Percentiles rank a stretch among this genome's conserved stretches.
These are phyloP conservation scores for Herpetomonas muscarum DNA, from an alignment of 208 protist species.

Conservation along the genomic window DNA sequence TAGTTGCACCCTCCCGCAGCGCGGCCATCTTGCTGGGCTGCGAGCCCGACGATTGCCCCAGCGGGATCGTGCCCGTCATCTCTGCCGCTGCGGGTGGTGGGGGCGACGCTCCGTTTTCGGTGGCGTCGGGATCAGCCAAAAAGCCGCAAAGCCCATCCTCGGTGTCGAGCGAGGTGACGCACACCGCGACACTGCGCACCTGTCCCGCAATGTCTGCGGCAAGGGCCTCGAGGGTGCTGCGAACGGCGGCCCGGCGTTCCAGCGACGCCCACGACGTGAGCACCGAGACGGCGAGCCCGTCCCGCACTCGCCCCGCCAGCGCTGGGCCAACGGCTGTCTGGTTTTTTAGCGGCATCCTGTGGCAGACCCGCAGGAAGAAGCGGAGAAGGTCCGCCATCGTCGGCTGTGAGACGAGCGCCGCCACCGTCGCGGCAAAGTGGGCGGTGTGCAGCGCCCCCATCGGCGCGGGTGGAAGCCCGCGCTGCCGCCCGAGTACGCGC, in stretches of 20 bases:
- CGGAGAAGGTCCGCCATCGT: constrained; percentile 28
- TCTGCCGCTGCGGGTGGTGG: too few species aligned
- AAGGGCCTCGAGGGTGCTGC: too few species aligned
- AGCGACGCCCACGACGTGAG: constrained; percentile 6
- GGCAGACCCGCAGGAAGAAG: constrained; percentile 13
- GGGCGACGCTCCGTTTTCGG: too few species aligned
- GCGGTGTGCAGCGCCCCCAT: constrained; percentile 31
- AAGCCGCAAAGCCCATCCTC: too few species aligned
- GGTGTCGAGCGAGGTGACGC: too few species aligned
- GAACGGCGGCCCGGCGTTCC: neutral
- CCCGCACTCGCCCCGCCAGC: neutral
- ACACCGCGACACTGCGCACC: neutral
- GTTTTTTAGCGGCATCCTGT: neutral
- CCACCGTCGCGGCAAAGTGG: constrained; percentile 34
- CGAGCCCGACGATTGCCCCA: too few species aligned
- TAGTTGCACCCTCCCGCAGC: too few species aligned
- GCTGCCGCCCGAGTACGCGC: constrained; percentile 34
- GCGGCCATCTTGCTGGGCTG: too few species aligned
- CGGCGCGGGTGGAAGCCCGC: constrained; percentile 19
- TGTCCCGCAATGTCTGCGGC: neutral
- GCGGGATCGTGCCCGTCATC: too few species aligned
- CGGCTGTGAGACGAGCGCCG: constrained; percentile 29
- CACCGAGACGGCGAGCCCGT: constrained; percentile 4
- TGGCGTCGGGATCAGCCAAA: too few species aligned
- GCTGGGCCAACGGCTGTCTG: neutral